Base-by-base conservation (phyloP, 768 basidiomycete species). In the Podaxis sp. region DNA sequence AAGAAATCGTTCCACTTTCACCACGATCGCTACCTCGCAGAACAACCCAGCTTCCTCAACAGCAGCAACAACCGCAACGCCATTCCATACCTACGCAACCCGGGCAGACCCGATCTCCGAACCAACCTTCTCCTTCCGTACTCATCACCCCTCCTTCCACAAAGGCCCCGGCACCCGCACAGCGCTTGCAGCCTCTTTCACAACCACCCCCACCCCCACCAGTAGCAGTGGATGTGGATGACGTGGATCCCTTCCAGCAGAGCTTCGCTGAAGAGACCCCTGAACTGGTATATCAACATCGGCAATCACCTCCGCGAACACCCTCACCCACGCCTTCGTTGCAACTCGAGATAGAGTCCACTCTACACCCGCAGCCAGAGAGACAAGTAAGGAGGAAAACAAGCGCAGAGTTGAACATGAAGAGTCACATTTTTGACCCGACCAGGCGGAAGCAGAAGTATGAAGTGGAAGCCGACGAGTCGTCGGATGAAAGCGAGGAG, bases 341-440 rank as follows among this genome's bases (percentile, higher is more conserved):
- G 13, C 55, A 55, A 30, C 58, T 62, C 28, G 54, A 59, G 36
- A 37, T 62, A 36, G 55, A 58, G 15, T 46, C 62, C n/a, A 53
- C n/a, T 24, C 55, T 15, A 30, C 63, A 44, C 2, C 41, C 46
- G 36, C 54, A 36, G 33, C 38, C 33, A 3, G 24, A 60, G 52
- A 49, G 49, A 30, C 55, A 64, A 46, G 60, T 74, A 56, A 65
- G 71, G 61, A 75, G 75, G 75, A 68, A 74, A 66, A 75, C 72
- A 46, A 79, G 76, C 65, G 72, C 75, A 30, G 79, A 78, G 70
- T 60, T 79, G 68, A 78, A 79, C 61, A 77, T 76, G 77, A 80
- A 79, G 70, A 78, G 73, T 51, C 70, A 70, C 51, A 63, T 74
- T 69, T 68, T 70, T 65, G 71, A 76, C 69, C 63, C 68, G 67